Percentiles rank a stretch among this genome's conserved stretches.
phyloP scores from a whole-genome alignment of 2,329 filamentous ascomycete species.

The Colletotrichum costaricense region DNA sequence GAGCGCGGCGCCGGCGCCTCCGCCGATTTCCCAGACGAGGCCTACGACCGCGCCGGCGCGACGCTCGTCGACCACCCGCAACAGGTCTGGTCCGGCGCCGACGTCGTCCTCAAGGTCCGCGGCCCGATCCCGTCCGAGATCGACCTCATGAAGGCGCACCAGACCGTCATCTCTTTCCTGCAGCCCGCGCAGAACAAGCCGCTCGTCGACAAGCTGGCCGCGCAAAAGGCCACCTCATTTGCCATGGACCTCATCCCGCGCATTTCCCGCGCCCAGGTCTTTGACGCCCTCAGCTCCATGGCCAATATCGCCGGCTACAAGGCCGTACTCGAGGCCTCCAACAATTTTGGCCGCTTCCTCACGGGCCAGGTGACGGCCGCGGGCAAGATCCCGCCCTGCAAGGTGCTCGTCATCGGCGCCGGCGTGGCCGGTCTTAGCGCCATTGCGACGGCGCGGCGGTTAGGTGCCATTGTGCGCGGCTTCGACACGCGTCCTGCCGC shows the following conservation, averaged over 20 bases:
- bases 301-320: conserved; percentile 96
- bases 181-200: conserved; percentile 85
- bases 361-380: conserved; percentile 92
- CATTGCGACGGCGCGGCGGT: conserved; percentile 85
- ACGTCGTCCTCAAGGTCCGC: conserved; percentile 88
- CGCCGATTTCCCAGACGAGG: conserved; percentile 82
- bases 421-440: conserved; percentile 90
- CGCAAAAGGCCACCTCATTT: conserved; percentile 80
- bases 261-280: conserved; percentile 88
- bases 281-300: conserved; percentile 92
- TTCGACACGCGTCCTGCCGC: conserved; percentile 93
- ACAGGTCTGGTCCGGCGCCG: conserved; percentile 77
- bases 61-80: conserved; percentile 76
- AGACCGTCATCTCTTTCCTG: conserved; percentile 84
- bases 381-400: conserved; percentile 89
- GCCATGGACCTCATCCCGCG: conserved; percentile 95
- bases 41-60: conserved; percentile 82
- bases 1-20: conserved; percentile 83
- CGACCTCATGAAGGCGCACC: conserved; percentile 72
- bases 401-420: conserved; percentile 89
- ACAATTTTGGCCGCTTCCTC: conserved; percentile 88
- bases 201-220: conserved; percentile 78
- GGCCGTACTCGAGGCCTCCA: conserved; percentile 88
- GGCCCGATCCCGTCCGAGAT: conserved; percentile 79
- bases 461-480: conserved; percentile 89